Evolutionary conservation across 1,139 yeast species (phyloP).

Genomic region (Meyerozyma sp.): DNA sequence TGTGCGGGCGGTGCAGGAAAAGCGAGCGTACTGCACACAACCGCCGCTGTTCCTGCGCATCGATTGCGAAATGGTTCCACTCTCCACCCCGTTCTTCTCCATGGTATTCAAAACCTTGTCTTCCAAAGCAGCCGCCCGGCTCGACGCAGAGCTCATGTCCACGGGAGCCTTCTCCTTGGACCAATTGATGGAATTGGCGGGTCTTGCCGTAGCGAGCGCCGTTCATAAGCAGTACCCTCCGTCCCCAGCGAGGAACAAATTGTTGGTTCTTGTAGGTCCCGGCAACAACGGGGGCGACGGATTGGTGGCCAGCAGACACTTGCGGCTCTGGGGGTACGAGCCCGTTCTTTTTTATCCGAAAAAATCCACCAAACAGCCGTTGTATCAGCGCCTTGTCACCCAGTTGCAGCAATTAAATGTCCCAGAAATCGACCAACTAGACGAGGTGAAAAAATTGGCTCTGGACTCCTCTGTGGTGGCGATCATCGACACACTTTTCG

Average conservation of each 20-base stretch:
- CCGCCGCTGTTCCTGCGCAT: background rate
- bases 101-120: conserved; percentile 34
- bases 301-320: conserved; percentile 88
- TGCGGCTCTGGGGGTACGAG: conserved; percentile 66
- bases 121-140: conserved; percentile 68
- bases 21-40: background rate
- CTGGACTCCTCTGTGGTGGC: conserved; percentile 11
- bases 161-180: conserved; percentile 80
- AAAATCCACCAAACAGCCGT: conserved; percentile 37
- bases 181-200: conserved; percentile 83
- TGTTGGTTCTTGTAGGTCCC: conserved; percentile 82
- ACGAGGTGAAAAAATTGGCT: conserved; percentile 25
- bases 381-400: conserved; percentile 43
- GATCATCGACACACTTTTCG: conserved; percentile 81
- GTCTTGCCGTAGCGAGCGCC: conserved; percentile 89
- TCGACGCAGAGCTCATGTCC: conserved; percentile 87
- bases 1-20: background rate
- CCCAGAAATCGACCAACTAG: conserved; percentile 32
- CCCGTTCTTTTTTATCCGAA: conserved; percentile 72
- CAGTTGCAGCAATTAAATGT: conserved; percentile 60
- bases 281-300: conserved; percentile 99
- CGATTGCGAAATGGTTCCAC: background rate
- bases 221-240: conserved; percentile 65
- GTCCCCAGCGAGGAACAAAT: conserved; percentile 24
- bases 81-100: background rate